Evolutionary conservation across 2,329 filamentous ascomycete genomes (phyloP).

Genomic region (Diaporthe eres): DNA sequence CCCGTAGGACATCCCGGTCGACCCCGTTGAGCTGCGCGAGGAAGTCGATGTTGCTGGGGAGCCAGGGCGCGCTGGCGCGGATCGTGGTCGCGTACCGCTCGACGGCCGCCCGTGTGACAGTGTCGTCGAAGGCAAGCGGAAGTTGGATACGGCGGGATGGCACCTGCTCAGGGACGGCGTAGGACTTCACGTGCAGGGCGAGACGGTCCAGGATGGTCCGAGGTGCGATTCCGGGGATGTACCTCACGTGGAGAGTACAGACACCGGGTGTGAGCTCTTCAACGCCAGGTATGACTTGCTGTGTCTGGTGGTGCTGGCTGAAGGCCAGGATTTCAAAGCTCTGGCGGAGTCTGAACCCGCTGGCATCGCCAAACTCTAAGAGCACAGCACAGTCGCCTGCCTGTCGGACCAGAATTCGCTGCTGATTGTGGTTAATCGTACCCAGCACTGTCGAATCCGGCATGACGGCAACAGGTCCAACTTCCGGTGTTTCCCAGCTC

Average conservation of each 20-base stretch:
- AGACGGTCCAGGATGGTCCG: background rate
- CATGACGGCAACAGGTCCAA: too few relatives aligned
- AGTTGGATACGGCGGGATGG: background rate
- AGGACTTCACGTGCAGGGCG: background rate
- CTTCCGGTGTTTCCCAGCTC: background rate
- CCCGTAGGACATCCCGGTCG: background rate
- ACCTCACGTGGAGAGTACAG: background rate
- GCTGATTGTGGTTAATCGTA: background rate
- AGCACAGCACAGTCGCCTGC: constrained; percentile 3
- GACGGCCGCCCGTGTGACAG: background rate
- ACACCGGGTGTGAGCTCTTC: constrained; percentile 13
- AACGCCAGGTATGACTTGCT: background rate
- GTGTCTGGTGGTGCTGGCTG: background rate
- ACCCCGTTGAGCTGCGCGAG: constrained; percentile 19
- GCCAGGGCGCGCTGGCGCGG: constrained; percentile 8
- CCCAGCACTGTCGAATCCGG: background rate
- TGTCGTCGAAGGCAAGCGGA: constrained; percentile 14
- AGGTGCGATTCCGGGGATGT: background rate
- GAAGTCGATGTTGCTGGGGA: constrained; percentile 24
- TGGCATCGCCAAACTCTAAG: background rate
- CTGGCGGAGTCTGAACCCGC: background rate
- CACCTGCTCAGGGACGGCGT: background rate
- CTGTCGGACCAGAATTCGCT: background rate
- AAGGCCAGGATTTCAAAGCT: constrained; percentile 10
- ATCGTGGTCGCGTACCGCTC: constrained; percentile 23